A percentile compares a stretch with the other conserved stretches of the same genome.
phyloP scores from a whole-genome alignment of 345 rosid genomes.

The Psidium guajava region DNA sequence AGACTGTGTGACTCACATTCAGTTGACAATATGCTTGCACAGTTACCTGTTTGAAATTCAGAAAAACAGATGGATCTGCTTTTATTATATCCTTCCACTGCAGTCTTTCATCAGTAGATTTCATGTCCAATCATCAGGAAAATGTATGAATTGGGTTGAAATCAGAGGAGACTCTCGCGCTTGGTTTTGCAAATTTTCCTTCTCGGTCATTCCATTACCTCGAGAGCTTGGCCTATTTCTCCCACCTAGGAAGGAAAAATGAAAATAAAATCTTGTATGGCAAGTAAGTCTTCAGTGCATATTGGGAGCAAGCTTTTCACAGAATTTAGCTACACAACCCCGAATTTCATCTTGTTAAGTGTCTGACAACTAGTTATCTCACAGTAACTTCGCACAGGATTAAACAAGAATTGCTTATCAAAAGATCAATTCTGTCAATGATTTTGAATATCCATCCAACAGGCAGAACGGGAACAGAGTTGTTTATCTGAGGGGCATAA shows the following conservation, averaged over 20 bases:
- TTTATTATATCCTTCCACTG: not conserved
- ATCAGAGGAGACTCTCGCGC: not conserved
- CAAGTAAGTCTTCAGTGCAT: not conserved
- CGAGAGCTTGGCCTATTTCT: not conserved
- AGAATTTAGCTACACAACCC: not conserved
- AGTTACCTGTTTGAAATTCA: not conserved
- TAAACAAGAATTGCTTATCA: not conserved
- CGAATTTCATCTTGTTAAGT: not conserved
- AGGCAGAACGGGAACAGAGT: not conserved
- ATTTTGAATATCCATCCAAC: not conserved
- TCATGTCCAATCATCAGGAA: conserved; percentile 2
- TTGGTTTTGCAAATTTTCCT: not conserved
- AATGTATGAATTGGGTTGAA: not conserved
- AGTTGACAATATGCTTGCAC: not conserved
- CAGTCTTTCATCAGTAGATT: not conserved
- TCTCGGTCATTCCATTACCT: not conserved
- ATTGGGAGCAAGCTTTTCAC: not conserved
- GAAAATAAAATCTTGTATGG: not conserved
- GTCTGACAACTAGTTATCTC: not conserved
- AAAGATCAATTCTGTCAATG: not conserved
- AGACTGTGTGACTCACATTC: not conserved
- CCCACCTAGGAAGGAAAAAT: not conserved
- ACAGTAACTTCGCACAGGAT: not conserved
- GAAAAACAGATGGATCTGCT: not conserved
- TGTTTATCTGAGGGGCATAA: not conserved